Conservation (phyloP, 2,329 filamentous ascomycete species). For the Pleomassaria siparia region DNA sequence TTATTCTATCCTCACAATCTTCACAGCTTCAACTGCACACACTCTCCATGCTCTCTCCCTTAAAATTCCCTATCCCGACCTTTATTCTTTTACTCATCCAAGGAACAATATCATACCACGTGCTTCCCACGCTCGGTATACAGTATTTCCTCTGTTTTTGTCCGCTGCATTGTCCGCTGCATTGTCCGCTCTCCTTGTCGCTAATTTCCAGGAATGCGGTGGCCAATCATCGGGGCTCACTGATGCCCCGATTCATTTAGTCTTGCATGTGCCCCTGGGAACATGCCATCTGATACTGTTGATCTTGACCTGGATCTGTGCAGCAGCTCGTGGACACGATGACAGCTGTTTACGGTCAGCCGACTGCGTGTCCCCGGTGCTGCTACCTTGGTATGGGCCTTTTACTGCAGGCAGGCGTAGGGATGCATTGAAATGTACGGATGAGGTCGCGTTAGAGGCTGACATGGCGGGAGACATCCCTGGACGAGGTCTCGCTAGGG, state of each 20-base stretch:
- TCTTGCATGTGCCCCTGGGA: conserved; percentile 23
- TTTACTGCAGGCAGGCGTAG: no score
- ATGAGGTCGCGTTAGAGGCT: background rate
- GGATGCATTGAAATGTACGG: background rate
- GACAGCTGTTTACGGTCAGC: no score
- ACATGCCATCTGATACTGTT: conserved; percentile 23
- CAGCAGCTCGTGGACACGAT: no score
- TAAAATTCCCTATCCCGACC: conserved; percentile 22
- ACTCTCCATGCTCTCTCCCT: conserved; percentile 27
- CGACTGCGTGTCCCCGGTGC: no score
- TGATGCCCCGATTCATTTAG: conserved; percentile 28
- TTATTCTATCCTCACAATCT: conserved; percentile 25
- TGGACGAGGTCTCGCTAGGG: background rate
- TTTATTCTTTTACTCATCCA: conserved; percentile 31
- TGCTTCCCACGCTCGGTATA: conserved; percentile 33
- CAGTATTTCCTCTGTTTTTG: conserved; percentile 31
- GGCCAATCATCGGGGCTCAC: conserved; percentile 26
- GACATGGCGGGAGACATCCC: background rate
- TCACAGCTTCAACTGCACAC: conserved; percentile 24
- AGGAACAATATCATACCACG: conserved; percentile 19
- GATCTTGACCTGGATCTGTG: conserved; percentile 25
- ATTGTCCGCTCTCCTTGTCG: conserved; percentile 22
- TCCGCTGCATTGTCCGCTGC: conserved; percentile 25
- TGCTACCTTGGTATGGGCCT: no score
- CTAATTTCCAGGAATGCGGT: conserved; percentile 27